Evolutionary conservation across 1,139 yeast species (phyloP).

Genomic region (Yamadazyma mexicana): DNA sequence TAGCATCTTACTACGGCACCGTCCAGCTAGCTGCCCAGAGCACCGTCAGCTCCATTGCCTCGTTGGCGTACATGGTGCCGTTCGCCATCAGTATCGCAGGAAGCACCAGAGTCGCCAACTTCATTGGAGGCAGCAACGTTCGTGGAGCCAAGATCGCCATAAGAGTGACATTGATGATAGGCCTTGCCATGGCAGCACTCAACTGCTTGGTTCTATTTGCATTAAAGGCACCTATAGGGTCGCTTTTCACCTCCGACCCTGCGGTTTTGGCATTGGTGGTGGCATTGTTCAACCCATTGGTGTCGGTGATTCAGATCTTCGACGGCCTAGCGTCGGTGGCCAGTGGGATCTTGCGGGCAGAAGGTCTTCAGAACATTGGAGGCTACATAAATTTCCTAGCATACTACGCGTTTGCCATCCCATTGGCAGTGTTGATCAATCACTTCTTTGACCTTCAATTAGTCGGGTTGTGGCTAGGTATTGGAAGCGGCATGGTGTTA

Average conservation of each 20-base stretch:
- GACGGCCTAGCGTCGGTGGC: conserved; percentile 84
- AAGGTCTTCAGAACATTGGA: conserved; percentile 83
- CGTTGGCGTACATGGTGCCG: conserved; percentile 81
- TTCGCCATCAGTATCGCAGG: conserved; percentile 88
- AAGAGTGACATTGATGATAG: conserved; percentile 59
- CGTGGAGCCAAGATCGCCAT: conserved; percentile 65
- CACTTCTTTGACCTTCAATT: conserved; percentile 54
- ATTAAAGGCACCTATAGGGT: conserved; percentile 59
- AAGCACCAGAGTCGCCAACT: conserved; percentile 85
- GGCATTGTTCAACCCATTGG: conserved; percentile 60
- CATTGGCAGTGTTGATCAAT: conserved; percentile 66
- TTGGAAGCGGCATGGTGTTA: conserved; percentile 70
- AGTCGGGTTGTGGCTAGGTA: conserved; percentile 86
- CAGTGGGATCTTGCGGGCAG: conserved; percentile 82
- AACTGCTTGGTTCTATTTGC: conserved; percentile 56
- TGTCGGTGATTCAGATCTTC: conserved; percentile 70
- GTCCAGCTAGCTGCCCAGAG: conserved; percentile 85
- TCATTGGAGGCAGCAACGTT: conserved; percentile 75
- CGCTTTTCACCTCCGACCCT: conserved; percentile 67
- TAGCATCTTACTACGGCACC: conserved; percentile 81
- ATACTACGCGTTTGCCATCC: conserved; percentile 64
- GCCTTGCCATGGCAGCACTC: conserved; percentile 54
- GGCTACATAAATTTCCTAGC: conserved; percentile 75
- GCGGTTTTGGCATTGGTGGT: conserved; percentile 55
- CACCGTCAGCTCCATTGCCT: conserved; percentile 78